Base-by-base conservation (phyloP, 2,329 filamentous ascomycete species). In the Dactylellina parvicollis region DNA sequence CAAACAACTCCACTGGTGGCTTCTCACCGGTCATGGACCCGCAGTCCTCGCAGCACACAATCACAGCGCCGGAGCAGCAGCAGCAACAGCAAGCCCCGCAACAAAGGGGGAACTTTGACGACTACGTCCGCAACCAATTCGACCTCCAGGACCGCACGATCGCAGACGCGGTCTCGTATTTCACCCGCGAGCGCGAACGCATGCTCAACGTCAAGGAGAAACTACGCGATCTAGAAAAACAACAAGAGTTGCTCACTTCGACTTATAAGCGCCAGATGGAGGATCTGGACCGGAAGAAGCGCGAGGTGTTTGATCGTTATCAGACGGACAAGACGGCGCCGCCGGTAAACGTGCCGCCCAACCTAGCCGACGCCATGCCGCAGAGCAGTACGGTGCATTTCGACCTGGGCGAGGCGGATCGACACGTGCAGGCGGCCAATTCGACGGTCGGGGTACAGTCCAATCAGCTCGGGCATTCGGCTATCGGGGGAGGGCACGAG, bases 51-150 rank as follows among this genome's bases (percentile, higher is more conserved):
- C 44, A 49, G 22, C 42, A 71, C 42, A 71, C 57, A 5, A 52
- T 64, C 36, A 59, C 60, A 20, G 67, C 52, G 14, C 42, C 30
- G 18, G 12, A 42, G 5, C 40, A 38, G 0, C 36, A 26, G 9
- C 10, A n/a, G 24, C 28, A 38, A 18, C 8, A 22, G 40, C 14
- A 40, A 47, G 22, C 62, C 62, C 14, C 3, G 22, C 22, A 7
- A 24, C 46, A 20, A 22, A 12, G 16, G 1, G 61, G 50, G n/a
- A 72, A 72, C 38, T 72, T 72, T 46, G 67, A 72, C 46, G 67
- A 72, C 49, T 72, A 72, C 28, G 67, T 72, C 52, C 67, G 67
- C 44, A 64, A 44, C 30, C 67, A 72, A 54, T 72, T 72, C 67
- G 67, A 72, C 16, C 67, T 65, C 8, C 67, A 65, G 34, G 67